Percentiles rank a stretch among this genome's conserved stretches.
Conservation (phyloP, 1,284 basidiomycete genomes). For the Rhodotorula sp. region DNA sequence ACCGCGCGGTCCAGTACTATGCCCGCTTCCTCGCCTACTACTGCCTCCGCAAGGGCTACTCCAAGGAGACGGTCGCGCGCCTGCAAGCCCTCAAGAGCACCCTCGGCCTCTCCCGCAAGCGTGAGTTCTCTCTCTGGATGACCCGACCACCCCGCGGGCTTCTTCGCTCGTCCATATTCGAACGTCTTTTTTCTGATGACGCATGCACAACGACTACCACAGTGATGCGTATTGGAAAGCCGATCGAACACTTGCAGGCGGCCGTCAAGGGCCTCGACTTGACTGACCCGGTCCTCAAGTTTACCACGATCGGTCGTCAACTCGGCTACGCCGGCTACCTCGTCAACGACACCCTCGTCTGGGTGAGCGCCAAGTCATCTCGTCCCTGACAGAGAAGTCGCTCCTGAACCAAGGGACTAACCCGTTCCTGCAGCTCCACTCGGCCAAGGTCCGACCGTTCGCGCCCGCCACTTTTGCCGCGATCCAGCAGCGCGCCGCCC, state of each 20-base stretch:
- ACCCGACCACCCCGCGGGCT: background rate
- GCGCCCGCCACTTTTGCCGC: conserved; percentile 52
- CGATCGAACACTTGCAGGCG: conserved; percentile 89
- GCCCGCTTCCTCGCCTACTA: conserved; percentile 86
- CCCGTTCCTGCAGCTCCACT: conserved; percentile 55
- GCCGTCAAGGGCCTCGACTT: conserved; percentile 67
- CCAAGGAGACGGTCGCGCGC: conserved; percentile 51
- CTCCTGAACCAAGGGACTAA: background rate
- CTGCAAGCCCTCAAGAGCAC: conserved; percentile 51
- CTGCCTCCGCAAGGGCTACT: conserved; percentile 49
- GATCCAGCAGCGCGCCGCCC: conserved; percentile 70
- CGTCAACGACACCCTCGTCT: conserved; percentile 73
- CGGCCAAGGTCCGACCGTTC: conserved; percentile 49
- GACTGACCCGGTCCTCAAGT: conserved; percentile 62
- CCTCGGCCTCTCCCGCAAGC: conserved; percentile 52
- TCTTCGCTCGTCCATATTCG: too few species aligned
- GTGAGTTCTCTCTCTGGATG: conserved; percentile 39
- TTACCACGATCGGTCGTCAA: conserved; percentile 79
- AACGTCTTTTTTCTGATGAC: too few species aligned
- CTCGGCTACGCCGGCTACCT: conserved; percentile 89
- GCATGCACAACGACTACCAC: background rate
- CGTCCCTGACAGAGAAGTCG: fast-evolving
- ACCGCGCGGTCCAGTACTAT: conserved; percentile 87
- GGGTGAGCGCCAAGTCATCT: conserved; percentile 59
- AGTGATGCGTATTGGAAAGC: conserved; percentile 93